Percentiles rank a stretch among this genome's conserved stretches.
Conservation (phyloP, 2,329 filamentous ascomycete genomes). For the Talaromyces sp. region DNA sequence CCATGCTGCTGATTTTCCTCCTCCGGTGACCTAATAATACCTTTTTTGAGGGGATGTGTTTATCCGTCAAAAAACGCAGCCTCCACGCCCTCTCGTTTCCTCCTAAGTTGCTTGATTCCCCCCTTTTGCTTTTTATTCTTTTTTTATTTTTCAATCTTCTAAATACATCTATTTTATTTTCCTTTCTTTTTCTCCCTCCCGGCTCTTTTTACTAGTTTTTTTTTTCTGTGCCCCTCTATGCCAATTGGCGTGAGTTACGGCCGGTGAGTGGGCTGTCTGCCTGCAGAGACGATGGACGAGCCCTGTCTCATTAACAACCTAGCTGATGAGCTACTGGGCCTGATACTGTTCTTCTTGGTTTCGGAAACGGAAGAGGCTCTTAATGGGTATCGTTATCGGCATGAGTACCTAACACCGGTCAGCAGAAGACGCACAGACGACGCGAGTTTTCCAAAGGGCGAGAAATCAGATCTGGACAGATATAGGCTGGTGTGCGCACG, state of each 20-base stretch:
- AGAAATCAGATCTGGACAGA: slow-evolving; percentile 31
- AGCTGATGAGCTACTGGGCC: slow-evolving; percentile 31
- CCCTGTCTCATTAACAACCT: slow-evolving; percentile 28
- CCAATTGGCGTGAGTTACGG: slow-evolving; percentile 17
- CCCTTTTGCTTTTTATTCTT: neutral
- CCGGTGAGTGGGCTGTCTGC: slow-evolving; percentile 27
- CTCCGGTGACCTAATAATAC: neutral
- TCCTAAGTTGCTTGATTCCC: neutral
- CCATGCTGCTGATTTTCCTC: neutral
- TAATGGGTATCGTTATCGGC: slow-evolving; percentile 9
- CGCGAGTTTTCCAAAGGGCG: slow-evolving; percentile 16
- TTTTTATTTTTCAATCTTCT: neutral
- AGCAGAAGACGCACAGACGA: slow-evolving; percentile 3
- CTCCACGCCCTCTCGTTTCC: neutral
- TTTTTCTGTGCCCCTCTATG: slow-evolving; percentile 9
- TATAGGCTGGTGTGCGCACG: slow-evolving; percentile 37
- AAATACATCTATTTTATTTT: neutral
- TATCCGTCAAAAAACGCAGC: neutral
- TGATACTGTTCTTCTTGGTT: slow-evolving; percentile 27
- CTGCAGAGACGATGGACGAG: slow-evolving; percentile 23
- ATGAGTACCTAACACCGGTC: slow-evolving; percentile 2
- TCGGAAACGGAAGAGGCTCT: slow-evolving; percentile 12
- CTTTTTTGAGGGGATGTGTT: neutral
- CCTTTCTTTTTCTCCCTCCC: neutral
- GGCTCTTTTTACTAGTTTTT: neutral